These are phyloP conservation scores for Ogataea wickerhamii DNA, from an alignment of 805 yeast species.

Conservation along the genomic window DNA sequence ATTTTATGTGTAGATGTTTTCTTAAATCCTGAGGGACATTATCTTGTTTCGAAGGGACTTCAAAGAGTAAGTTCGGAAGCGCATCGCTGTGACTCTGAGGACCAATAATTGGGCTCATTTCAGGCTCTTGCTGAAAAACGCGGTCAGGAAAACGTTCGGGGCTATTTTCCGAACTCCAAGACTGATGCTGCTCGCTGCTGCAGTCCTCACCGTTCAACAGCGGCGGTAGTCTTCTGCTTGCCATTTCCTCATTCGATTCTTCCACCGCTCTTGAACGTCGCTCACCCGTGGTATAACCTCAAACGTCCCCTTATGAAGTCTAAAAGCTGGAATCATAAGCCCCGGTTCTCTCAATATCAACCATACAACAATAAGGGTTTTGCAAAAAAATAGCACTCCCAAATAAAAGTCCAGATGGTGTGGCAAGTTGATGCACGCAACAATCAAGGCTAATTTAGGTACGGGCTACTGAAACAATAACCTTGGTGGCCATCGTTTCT, in stretches of 20 bases:
- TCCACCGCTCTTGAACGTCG: no score
- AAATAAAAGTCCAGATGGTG: neutral
- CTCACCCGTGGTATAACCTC: no score
- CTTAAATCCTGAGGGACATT: conserved; percentile 19
- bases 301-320: no score
- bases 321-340: no score
- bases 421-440: neutral
- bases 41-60: conserved; percentile 10
- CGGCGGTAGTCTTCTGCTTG: neutral
- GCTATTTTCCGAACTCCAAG: no score
- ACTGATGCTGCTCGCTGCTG: conserved; percentile 1
- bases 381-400: neutral
- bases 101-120: no score
- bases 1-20: conserved; percentile 40
- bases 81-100: neutral
- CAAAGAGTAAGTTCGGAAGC: neutral
- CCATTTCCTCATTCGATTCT: neutral
- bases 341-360: neutral
- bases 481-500: neutral
- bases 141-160: no score
- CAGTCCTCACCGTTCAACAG: neutral
- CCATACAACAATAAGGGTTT: neutral
- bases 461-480: neutral
- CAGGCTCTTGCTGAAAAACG: no score
- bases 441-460: neutral